Conservation (phyloP, 2,329 filamentous ascomycete species). For the Colletotrichum chrysophilum region DNA sequence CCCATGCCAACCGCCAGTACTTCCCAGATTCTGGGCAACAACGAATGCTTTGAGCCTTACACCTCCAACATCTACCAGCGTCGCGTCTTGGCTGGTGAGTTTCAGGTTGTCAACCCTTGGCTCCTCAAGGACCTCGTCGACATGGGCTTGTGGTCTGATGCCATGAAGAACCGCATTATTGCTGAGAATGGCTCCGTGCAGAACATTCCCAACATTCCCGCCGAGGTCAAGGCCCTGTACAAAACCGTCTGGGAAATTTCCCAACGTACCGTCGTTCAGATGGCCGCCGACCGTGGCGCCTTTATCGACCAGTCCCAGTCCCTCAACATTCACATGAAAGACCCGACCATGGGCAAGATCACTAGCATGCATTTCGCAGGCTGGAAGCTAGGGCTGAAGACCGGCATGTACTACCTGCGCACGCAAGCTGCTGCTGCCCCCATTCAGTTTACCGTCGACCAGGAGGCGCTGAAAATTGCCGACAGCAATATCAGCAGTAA, state of each 20-base stretch:
- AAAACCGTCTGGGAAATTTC: slow-evolving; percentile 99
- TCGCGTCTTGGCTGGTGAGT: slow-evolving; percentile 95
- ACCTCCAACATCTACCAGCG: slow-evolving; percentile 99
- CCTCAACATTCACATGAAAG: slow-evolving; percentile 99
- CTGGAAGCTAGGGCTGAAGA: slow-evolving; percentile 99
- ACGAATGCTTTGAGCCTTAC: slow-evolving; percentile 99
- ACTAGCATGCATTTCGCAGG: slow-evolving; percentile 99
- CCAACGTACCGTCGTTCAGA: slow-evolving; percentile 93
- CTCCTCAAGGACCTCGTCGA: slow-evolving; percentile 97
- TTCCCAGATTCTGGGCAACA: slow-evolving; percentile 97
- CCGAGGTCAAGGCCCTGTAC: slow-evolving; percentile 95
- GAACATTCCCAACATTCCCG: slow-evolving; percentile 94
- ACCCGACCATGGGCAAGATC: slow-evolving; percentile 99
- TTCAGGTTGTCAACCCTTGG: slow-evolving; percentile 99
- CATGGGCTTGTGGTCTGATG: slow-evolving; percentile 97
- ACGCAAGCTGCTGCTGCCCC: slow-evolving; percentile 96
- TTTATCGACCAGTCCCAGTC: slow-evolving; percentile 99
- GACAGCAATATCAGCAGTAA: slow-evolving; percentile 79
- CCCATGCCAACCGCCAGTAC: slow-evolving; percentile 98
- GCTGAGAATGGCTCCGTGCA: slow-evolving; percentile 95
- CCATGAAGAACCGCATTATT: slow-evolving; percentile 99
- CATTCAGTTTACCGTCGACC: slow-evolving; percentile 99
- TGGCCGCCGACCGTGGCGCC: slow-evolving; percentile 97
- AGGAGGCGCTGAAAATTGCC: slow-evolving; percentile 87
- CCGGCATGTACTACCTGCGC: slow-evolving; percentile 99